Evolutionary conservation across 2,329 filamentous ascomycete genomes (phyloP).

Genomic region (Penicillium griseofulvum): DNA sequence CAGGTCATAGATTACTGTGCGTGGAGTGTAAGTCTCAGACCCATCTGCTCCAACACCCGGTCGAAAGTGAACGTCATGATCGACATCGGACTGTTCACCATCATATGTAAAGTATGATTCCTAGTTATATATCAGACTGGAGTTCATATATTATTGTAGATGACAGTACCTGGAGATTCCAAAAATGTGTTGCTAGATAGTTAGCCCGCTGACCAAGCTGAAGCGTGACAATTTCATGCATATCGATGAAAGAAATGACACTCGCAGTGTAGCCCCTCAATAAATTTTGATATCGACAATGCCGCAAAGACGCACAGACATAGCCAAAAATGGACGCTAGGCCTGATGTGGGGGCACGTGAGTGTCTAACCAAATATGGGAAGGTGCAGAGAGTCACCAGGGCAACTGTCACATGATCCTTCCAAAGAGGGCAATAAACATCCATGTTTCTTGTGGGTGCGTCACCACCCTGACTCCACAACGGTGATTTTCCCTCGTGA

Average conservation of each 20-base stretch:
- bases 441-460: constrained; percentile 28
- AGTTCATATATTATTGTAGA: background rate
- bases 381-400: constrained; percentile 21
- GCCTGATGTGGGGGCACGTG: constrained; percentile 23
- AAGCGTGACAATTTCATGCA: constrained; percentile 94
- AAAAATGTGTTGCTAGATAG: constrained; percentile 92
- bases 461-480: constrained; percentile 26
- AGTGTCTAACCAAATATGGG: constrained; percentile 4
- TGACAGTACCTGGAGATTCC: constrained; percentile 78
- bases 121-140: constrained; percentile 45
- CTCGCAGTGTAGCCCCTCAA: background rate
- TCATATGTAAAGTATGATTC: constrained; percentile 97
- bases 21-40: constrained; percentile 85
- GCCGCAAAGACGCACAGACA: constrained; percentile 16
- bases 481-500: constrained; percentile 21
- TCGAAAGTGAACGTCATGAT: constrained; percentile 87
- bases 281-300: constrained; percentile 10
- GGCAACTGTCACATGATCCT: constrained; percentile 34
- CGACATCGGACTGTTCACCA: constrained; percentile 64
- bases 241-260: constrained; percentile 39
- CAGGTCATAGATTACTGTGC: constrained; percentile 89
- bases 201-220: constrained; percentile 93
- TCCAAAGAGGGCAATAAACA: constrained; percentile 28
- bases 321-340: constrained; percentile 5
- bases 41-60: constrained; percentile 79